These are phyloP conservation scores for Ocimum tenuiflorum DNA, from an alignment of 257 asterid species.

Conservation along the genomic window DNA sequence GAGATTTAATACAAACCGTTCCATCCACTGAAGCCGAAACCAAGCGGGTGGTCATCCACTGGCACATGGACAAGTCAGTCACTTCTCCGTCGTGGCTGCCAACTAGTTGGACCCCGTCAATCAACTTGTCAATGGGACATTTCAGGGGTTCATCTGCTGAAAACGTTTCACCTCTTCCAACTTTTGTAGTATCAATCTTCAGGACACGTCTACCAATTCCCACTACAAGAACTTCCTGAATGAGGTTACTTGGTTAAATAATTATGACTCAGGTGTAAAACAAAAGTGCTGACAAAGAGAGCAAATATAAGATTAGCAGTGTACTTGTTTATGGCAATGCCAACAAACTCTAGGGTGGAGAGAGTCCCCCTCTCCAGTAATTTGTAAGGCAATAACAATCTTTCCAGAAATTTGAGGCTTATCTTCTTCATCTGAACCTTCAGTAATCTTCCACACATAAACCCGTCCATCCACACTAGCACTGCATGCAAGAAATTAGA, in stretches of 20 bases:
- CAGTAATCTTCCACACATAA: constrained; percentile 89
- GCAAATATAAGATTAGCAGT: neutral
- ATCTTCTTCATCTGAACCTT: constrained; percentile 93
- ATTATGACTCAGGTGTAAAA: neutral
- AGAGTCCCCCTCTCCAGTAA: constrained; percentile 76
- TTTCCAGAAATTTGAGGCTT: constrained; percentile 83
- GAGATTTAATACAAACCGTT: constrained; percentile 49
- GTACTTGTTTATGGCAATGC: constrained; percentile 98
- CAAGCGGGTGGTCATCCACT: constrained; percentile 98
- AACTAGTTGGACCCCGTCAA: constrained; percentile 85
- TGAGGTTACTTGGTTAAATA: constrained; percentile 18
- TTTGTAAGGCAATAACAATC: constrained; percentile 67
- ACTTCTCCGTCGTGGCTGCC: constrained; percentile 97
- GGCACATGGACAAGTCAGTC: constrained; percentile 96
- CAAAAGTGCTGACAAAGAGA: neutral
- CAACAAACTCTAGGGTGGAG: constrained; percentile 97
- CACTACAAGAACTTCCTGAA: constrained; percentile 89
- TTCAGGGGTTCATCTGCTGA: constrained; percentile 86
- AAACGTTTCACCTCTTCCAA: constrained; percentile 71
- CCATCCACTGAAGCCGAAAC: constrained; percentile 97
- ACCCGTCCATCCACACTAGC: constrained; percentile 96
- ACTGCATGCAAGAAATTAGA: constrained; percentile 35
- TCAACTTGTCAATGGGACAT: constrained; percentile 68
- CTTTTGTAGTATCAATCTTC: constrained; percentile 84
- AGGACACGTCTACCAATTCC: constrained; percentile 70